Base-by-base conservation (phyloP, 139 green algal species). In the Chlamydomonas sphaeroides region DNA sequence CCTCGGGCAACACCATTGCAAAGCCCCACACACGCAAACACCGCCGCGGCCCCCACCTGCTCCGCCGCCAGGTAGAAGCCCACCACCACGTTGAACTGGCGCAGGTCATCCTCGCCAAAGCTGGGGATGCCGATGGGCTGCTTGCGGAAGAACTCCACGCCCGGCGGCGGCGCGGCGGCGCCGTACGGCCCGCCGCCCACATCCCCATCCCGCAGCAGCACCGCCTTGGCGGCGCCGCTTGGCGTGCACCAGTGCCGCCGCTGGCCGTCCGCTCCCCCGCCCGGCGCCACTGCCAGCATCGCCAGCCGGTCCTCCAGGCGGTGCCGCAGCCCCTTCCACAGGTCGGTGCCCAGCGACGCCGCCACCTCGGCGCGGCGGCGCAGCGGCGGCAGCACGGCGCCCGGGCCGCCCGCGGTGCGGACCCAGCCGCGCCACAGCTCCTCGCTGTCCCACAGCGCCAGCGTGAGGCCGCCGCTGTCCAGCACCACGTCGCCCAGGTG, bases 311-410 rank as follows among this genome's bases (percentile, higher is more conserved):
- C 10, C 45, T 65, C 33, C 62, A 83, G 76, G 4, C 76, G 76
- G 32, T 25, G 42, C 28, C 63, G 63, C 23, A 83, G 26, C 21
- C 11, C 76, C 23, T 51, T 65, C n/a, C 61, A 35, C 2, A 20
- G 3, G 45, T 83, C 81, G 25, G 68, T 69, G 2, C 81, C 82
- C 3, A 87, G 53, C 8, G 82, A 56, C 5, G 82, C 82, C 14
- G 82, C 82, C 23, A 87, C 73, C 73, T 83, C 70, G 20, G 82
- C 82, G 7, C 82, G 72, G 5, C 42, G 49, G 49, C 71, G 18
- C 53, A 87, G 63, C 39, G 65, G 28, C 65, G 77, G 77, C 65
- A 59, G 45, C 45, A 53, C 14, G 45, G 45, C 11, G 11, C 45
- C 45, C 11, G 14, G 10, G 35, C 33, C 70, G 5, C 6, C 71